Conservation (phyloP, 2,329 filamentous ascomycete genomes). For the Aureobasidium musti region DNA sequence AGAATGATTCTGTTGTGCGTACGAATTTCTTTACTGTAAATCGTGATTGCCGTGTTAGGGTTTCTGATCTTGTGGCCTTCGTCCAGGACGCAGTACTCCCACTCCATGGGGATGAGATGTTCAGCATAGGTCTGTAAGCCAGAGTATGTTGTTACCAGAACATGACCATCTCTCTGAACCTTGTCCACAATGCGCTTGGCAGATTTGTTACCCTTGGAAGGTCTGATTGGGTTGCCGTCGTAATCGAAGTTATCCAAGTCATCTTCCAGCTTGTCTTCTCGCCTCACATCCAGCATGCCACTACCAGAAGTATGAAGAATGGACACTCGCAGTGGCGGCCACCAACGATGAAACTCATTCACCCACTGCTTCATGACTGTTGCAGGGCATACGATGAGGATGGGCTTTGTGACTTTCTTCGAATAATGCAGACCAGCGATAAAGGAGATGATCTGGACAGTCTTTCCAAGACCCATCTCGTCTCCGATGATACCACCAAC, state of each 20-base stretch:
- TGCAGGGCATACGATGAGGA: conserved; percentile 89
- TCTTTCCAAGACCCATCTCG: conserved; percentile 99
- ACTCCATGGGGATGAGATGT: conserved; percentile 77
- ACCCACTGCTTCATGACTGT: conserved; percentile 98
- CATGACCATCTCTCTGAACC: conserved; percentile 81
- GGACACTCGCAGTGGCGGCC: conserved; percentile 95
- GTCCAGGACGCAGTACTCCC: conserved; percentile 92
- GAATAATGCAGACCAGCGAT: conserved; percentile 91
- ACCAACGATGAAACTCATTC: conserved; percentile 98
- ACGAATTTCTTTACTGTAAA: conserved; percentile 89
- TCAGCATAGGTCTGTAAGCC: conserved; percentile 92
- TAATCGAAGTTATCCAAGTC: conserved; percentile 58
- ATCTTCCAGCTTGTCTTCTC: conserved; percentile 63
- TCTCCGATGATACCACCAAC: conserved; percentile 95
- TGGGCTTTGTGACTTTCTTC: conserved; percentile 76
- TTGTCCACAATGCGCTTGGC: conserved; percentile 79
- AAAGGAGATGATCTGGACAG: conserved; percentile 77
- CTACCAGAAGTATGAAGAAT: conserved; percentile 95
- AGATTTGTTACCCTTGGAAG: conserved; percentile 63
- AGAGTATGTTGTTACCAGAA: conserved; percentile 93
- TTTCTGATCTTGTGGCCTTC: conserved; percentile 99
- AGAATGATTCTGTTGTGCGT: conserved; percentile 90
- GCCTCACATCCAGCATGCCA: conserved; percentile 82
- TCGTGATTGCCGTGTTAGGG: conserved; percentile 90
- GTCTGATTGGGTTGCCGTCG: conserved; percentile 33